phyloP scores from a whole-genome alignment of 495 filamentous ascomycete genomes.

The Aspergillus nidulans region DNA sequence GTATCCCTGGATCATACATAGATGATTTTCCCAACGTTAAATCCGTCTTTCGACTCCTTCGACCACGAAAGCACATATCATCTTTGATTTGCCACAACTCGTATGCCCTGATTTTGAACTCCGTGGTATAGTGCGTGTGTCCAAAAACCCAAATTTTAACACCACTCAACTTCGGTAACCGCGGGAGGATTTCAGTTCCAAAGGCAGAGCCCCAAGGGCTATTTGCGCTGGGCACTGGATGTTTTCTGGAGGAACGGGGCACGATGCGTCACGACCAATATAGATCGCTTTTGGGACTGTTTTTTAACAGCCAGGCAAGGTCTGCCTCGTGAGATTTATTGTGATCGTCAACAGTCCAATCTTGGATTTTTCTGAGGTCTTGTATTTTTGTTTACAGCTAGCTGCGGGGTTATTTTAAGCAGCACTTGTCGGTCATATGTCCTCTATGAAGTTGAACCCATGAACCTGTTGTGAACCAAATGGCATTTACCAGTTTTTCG shows the following conservation, averaged over 20 bases:
- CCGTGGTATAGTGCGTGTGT: conserved; percentile 46
- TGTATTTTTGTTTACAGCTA: conserved; percentile 9
- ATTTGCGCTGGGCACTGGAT: conserved; percentile 32
- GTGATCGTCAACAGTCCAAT: conserved; percentile 46
- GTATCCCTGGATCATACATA: neutral
- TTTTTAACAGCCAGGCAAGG: conserved; percentile 37
- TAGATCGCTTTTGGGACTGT: conserved; percentile 11
- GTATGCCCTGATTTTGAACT: conserved; percentile 35
- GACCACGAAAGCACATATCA: conserved; percentile 41
- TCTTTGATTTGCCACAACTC: conserved; percentile 49
- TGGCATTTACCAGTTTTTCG: too few relatives aligned
- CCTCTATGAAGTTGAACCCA: too few relatives aligned
- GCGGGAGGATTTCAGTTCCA: conserved; percentile 43
- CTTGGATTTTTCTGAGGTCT: conserved; percentile 48
- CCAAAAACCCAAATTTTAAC: conserved; percentile 50
- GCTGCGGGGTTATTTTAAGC: too few relatives aligned
- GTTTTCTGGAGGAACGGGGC: conserved; percentile 41
- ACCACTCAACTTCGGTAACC: neutral
- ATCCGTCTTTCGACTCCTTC: conserved; percentile 10
- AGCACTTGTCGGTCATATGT: too few relatives aligned
- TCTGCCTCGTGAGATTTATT: conserved; percentile 42
- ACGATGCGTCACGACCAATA: conserved; percentile 52
- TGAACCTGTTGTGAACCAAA: too few relatives aligned
- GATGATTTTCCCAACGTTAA: conserved; percentile 15
- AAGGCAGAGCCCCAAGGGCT: conserved; percentile 45